A percentile compares a stretch with the other conserved stretches of the same genome.
phyloP scores from a whole-genome alignment of 2,329 filamentous ascomycete species.

The Nannizziopsis barbatae region DNA sequence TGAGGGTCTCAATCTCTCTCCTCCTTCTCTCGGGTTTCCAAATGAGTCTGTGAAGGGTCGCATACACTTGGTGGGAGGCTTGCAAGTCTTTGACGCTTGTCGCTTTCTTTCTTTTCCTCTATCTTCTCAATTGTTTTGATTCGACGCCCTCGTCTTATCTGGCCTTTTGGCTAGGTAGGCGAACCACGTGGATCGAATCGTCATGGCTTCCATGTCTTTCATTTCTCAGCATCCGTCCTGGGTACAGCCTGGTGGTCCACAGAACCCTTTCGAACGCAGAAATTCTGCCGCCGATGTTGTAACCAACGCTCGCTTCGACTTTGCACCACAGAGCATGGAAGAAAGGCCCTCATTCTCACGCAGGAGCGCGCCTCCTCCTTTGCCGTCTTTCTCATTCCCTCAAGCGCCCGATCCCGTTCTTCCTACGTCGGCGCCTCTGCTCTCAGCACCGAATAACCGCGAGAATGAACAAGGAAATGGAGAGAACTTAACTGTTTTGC shows the following conservation, averaged over 20 bases:
- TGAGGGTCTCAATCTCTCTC: background rate
- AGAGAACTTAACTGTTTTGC: slow-evolving; percentile 23
- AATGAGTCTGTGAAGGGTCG: background rate
- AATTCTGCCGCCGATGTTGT: slow-evolving; percentile 35
- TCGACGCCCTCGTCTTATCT: background rate
- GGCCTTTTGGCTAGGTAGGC: slow-evolving; percentile 10
- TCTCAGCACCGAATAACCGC: background rate
- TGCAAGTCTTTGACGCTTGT: background rate
- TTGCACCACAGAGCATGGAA: slow-evolving; percentile 1
- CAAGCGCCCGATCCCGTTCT: slow-evolving; percentile 24
- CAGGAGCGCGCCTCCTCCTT: slow-evolving; percentile 19
- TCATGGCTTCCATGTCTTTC: slow-evolving; percentile 14
- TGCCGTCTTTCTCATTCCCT: slow-evolving; percentile 31
- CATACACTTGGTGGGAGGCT: slow-evolving; percentile 5
- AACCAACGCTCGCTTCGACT: slow-evolving; percentile 42
- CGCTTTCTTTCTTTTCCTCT: background rate
- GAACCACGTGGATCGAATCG: slow-evolving; percentile 8
- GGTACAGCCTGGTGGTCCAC: slow-evolving; percentile 45
- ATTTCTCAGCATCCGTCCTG: slow-evolving; percentile 3
- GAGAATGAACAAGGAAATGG: slow-evolving; percentile 45
- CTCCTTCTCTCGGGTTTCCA: background rate
- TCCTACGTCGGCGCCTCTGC: background rate
- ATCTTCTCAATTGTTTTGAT: background rate
- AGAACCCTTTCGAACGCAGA: slow-evolving; percentile 29
- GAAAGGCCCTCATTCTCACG: background rate